Base-by-base conservation (phyloP, 169 alveolate species). In the Eimeria brunetti region DNA sequence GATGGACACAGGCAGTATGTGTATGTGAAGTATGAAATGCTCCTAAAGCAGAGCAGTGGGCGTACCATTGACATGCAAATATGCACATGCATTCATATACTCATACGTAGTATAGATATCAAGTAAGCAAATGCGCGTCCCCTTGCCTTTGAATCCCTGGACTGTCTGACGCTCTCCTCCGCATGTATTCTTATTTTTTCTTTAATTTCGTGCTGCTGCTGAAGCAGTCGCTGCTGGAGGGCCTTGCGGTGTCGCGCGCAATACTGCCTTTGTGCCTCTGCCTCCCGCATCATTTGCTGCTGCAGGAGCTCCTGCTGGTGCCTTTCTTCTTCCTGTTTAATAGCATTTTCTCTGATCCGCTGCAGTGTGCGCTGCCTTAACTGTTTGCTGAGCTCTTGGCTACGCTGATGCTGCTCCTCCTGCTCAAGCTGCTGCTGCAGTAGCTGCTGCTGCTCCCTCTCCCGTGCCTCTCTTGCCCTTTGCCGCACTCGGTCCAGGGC, bases 131-230 rank as follows among this genome's bases (percentile, higher is more conserved):
- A 7, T 30, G 24, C 44, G 9, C 11, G 51, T 41, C 51, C 46
- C 41, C 91, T 60, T 85, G 91, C 91, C 91, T 85, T 85, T 58
- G 91, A 78, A 16, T 85, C 91, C 91, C 62, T 58, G 80, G 91
- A 85, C 38, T 85, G 91, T 46, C 91, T 56, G 60, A 85, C 80
- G 80, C 91, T 85, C 81, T 85, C 91, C 44, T 85, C 91, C n/a
- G 91, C 91, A 30, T 58, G 91, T 78, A 36, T 85, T n/a, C 91
- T 18, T 85, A 85, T 85, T 64, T 60, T 85, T 18, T 60, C 46
- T 41, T 85, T 60, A n/a, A 85, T 85, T 46, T 85, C 91, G 16
- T 46, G 76, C 78, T 85, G 91, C 91, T 85, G 75, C 62, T 58
- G 91, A 30, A 85, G 36, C 64, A 85, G 91, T 58, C 78, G 76